These are phyloP conservation scores for Rhytidhysteron rufulum DNA, from an alignment of 2,329 filamentous ascomycete species.

Conservation along the genomic window DNA sequence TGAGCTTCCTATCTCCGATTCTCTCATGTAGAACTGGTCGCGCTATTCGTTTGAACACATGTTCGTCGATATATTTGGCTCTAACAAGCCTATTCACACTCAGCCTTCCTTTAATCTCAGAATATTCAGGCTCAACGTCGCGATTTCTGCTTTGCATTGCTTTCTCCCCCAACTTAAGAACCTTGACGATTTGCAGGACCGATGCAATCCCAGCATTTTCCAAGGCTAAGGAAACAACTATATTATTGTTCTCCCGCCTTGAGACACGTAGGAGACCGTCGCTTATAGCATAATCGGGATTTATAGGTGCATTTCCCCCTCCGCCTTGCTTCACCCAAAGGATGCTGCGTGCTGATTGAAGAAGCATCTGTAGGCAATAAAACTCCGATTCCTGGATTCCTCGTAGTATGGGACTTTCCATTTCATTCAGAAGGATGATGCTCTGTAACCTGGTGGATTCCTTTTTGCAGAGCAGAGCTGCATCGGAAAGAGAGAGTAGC, in stretches of 20 bases:
- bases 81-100: neutral
- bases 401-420: constrained; percentile 1
- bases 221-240: constrained; percentile 1
- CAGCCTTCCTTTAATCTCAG: neutral
- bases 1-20: neutral
- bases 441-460: neutral
- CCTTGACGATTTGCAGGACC: neutral
- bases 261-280: constrained; percentile 2
- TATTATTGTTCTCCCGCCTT: constrained; percentile 1
- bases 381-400: constrained; percentile 1
- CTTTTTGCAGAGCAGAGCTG: neutral
- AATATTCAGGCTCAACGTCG: neutral
- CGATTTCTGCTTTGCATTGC: neutral
- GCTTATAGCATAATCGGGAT: constrained; percentile 3
- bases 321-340: constrained; percentile 4
- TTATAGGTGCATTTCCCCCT: neutral
- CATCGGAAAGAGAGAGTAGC: neutral
- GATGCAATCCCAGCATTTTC: neutral
- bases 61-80: neutral
- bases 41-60: neutral
- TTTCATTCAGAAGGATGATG: constrained; percentile 1
- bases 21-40: neutral
- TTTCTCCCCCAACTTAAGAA: neutral
- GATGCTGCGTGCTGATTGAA: neutral
- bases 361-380: neutral